Evolutionary conservation across 2,329 filamentous ascomycete species (phyloP).

Genomic region (Sporothrix variecibatus): DNA sequence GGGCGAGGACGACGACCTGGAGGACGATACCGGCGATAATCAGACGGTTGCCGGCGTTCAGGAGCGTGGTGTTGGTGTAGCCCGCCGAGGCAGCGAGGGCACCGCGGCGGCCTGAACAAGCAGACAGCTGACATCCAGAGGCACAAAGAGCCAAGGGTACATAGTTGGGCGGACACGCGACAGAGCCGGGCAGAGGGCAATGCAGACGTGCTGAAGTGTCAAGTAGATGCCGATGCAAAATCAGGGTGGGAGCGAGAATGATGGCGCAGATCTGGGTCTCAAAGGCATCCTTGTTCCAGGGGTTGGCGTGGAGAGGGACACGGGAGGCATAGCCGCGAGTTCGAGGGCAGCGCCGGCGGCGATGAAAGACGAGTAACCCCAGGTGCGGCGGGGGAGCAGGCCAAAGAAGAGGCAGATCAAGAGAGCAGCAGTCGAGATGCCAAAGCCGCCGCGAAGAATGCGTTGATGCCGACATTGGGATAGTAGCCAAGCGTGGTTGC

Average conservation of each 20-base stretch:
- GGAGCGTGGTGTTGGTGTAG: constrained; percentile 42
- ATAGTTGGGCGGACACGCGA: constrained; percentile 54
- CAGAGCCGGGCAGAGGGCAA: constrained; percentile 50
- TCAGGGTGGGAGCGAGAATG: constrained; percentile 60
- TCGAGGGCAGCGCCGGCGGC: constrained; percentile 54
- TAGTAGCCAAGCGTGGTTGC: constrained; percentile 58
- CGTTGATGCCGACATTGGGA: constrained; percentile 58
- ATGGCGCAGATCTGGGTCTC: constrained; percentile 61
- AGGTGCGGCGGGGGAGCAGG: constrained; percentile 53
- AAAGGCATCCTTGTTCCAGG: constrained; percentile 57
- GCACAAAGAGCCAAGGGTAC: constrained; percentile 61
- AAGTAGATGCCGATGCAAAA: constrained; percentile 67
- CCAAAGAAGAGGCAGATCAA: constrained; percentile 33
- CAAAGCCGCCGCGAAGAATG: constrained; percentile 56
- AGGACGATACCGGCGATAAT: constrained; percentile 58
- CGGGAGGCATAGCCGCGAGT: constrained; percentile 57
- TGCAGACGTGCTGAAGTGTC: constrained; percentile 60
- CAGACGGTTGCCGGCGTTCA: constrained; percentile 50
- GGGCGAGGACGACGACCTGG: constrained; percentile 53
- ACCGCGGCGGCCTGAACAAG: constrained; percentile 60
- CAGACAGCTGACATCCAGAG: constrained; percentile 60
- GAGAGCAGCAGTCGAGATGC: constrained; percentile 45
- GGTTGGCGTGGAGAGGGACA: constrained; percentile 53
- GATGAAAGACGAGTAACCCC: constrained; percentile 55
- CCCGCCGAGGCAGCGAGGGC: constrained; percentile 54